Evolutionary conservation across 2,329 filamentous ascomycete genomes (phyloP).

Genomic region (Penicillium occitanis): DNA sequence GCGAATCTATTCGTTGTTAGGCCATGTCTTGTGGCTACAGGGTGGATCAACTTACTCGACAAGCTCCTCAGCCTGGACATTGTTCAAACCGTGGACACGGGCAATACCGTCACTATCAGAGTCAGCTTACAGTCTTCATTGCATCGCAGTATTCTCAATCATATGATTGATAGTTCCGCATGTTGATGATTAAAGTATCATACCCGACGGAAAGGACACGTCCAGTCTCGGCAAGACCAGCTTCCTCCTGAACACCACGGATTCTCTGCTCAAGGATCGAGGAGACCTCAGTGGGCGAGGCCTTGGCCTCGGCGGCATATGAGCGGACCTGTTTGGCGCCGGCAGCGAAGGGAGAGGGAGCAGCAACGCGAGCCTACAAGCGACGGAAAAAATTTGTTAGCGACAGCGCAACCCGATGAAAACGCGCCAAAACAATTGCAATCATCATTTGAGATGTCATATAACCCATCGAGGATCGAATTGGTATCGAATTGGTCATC

Average conservation of each 20-base stretch:
- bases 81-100: conserved; percentile 99
- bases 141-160: neutral
- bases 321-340: conserved; percentile 71
- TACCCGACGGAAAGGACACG: conserved; percentile 99
- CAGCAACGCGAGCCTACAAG: conserved; percentile 74
- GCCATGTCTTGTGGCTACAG: neutral
- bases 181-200: conserved; percentile 37
- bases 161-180: neutral
- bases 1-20: conserved; percentile 69
- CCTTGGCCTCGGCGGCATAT: conserved; percentile 93
- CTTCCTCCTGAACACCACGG: conserved; percentile 96
- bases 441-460: conserved; percentile 26
- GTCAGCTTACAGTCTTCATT: neutral
- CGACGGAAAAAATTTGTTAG: conserved; percentile 44
- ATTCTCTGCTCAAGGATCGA: conserved; percentile 99
- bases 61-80: conserved; percentile 99
- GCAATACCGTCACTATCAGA: conserved; percentile 94
- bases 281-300: conserved; percentile 94
- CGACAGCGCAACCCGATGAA: conserved; percentile 47
- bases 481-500: conserved; percentile 23
- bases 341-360: conserved; percentile 73
- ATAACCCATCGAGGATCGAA: conserved; percentile 23
- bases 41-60: conserved; percentile 78
- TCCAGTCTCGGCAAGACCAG: conserved; percentile 94
- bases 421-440: conserved; percentile 27